Evolutionary conservation across 345 rosid species (phyloP), one percentile per base, ranked within the genome.

Genomic region (Rhizophora apiculata): DNA sequence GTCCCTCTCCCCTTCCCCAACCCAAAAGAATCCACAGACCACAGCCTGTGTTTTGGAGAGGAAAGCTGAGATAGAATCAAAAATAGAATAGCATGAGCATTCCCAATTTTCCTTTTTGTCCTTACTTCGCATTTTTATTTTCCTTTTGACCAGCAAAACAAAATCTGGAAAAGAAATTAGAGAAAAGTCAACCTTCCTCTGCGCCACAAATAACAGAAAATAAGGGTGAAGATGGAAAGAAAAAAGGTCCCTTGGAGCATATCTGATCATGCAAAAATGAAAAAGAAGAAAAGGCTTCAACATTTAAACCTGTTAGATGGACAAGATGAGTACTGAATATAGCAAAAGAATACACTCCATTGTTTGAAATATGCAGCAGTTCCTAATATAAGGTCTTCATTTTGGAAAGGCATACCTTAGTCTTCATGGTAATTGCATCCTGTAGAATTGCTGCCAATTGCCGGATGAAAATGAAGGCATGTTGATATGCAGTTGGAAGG

Each of bases 401-500:
- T 60, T 48, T 30, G 58, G 15, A 69, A 32, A 36, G 49, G 31
- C 49, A 53, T 87, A 90, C 98, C 91, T 95, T 95, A 67, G 99
- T 95, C 86, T 87, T 95, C 73, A 83, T 83, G 59, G 89, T 86
- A 57, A 89, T 88, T 0, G 98, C 96, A 70, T 90, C 97, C 37
- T 90, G 91, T 57, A 95, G 78, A 74, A 95, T 87, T 87, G 84
- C 84, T 30, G 89, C 98, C 64, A 92, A 75, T 62, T 92, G 99
- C 65, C 98, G 80, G 69, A 95, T 95, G 73, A 85, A 95, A 83
- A 86, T 86, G 56, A 95, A 92, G 65, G 97, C 96, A 59, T 95
- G 99, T 77, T 92, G 98, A 77, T 95, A 95, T 51, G 99, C 89
- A 77, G 90, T 84, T 59, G 88, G 87, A 57, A 88, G 87, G 80